Evolutionary conservation across 1,284 basidiomycete species (phyloP).

Genomic region (Moesziomyces sp.): DNA sequence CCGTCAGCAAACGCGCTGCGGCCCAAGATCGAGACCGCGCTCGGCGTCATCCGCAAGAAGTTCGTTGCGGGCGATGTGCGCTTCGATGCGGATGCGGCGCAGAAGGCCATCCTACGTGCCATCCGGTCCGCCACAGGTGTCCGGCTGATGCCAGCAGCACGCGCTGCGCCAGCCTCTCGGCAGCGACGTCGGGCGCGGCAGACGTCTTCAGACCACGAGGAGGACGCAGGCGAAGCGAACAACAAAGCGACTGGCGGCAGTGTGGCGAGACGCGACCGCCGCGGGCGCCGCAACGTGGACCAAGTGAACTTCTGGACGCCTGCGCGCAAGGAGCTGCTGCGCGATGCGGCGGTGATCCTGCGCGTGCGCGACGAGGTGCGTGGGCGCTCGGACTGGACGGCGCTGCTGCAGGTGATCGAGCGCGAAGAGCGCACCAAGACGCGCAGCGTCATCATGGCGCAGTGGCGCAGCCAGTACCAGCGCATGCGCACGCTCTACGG

Average conservation of each 20-base stretch:
- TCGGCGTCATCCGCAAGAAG: constrained; percentile 24
- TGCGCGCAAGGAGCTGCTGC: constrained; percentile 85
- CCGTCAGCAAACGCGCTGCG: constrained; percentile 28
- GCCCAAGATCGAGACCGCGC: constrained; percentile 33
- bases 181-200: constrained; percentile 2
- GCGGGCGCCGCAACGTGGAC: constrained; percentile 18
- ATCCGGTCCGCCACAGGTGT: constrained; percentile 28
- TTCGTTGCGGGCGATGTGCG: constrained; percentile 27
- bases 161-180: constrained; percentile 7
- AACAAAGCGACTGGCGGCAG: neutral
- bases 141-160: constrained; percentile 22
- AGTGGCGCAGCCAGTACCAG: constrained; percentile 70
- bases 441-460: constrained; percentile 73
- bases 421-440: constrained; percentile 71
- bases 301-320: constrained; percentile 74
- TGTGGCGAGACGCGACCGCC: constrained; percentile 16
- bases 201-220: neutral
- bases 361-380: constrained; percentile 77
- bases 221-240: neutral
- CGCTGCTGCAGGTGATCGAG: constrained; percentile 75
- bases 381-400: constrained; percentile 76
- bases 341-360: constrained; percentile 84
- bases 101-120: constrained; percentile 23
- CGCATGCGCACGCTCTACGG: constrained; percentile 76
- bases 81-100: constrained; percentile 26